These are phyloP conservation scores for Verruconis gallopava DNA, from an alignment of 2,329 filamentous ascomycete species.

Conservation along the genomic window DNA sequence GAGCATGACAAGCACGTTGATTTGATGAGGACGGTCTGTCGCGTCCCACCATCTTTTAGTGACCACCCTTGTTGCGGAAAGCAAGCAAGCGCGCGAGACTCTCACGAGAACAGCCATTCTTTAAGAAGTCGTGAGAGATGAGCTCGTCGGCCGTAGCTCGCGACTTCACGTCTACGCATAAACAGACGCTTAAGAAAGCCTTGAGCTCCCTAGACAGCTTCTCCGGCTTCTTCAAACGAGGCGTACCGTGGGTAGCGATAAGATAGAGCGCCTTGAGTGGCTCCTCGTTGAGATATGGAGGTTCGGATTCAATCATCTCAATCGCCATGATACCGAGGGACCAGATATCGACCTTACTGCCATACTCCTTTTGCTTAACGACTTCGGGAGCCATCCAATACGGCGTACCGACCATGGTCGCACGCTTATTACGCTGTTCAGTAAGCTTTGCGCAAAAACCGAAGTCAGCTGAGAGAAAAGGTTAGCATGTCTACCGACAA, in stretches of 20 bases:
- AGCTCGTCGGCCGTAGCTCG: conserved; percentile 85
- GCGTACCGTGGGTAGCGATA: conserved; percentile 95
- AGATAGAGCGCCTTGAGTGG: conserved; percentile 93
- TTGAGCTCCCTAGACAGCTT: conserved; percentile 97
- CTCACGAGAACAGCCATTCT: conserved; percentile 71
- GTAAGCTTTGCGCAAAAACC: conserved; percentile 98
- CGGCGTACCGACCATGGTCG: conserved; percentile 96
- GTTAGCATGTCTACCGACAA: conserved; percentile 22
- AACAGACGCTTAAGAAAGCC: conserved; percentile 87
- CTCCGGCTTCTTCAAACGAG: conserved; percentile 93
- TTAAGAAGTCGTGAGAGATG: conserved; percentile 83
- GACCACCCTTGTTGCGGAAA: conserved; percentile 57
- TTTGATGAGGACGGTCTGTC: too few relatives aligned
- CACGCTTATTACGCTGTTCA: conserved; percentile 90
- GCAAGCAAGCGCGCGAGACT: conserved; percentile 79
- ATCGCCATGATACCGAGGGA: conserved; percentile 99
- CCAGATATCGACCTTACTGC: conserved; percentile 97
- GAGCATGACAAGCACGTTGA: too few relatives aligned
- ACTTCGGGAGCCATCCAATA: conserved; percentile 99
- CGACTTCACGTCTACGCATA: conserved; percentile 93
- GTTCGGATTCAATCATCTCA: conserved; percentile 98
- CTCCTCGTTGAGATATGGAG: conserved; percentile 95
- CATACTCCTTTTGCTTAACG: conserved; percentile 98
- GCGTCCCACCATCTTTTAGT: too few relatives aligned
- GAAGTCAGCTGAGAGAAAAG: conserved; percentile 66